phyloP scores from a whole-genome alignment of 352 stramenopile genomes.

The Phytophthora chlamydospora region DNA sequence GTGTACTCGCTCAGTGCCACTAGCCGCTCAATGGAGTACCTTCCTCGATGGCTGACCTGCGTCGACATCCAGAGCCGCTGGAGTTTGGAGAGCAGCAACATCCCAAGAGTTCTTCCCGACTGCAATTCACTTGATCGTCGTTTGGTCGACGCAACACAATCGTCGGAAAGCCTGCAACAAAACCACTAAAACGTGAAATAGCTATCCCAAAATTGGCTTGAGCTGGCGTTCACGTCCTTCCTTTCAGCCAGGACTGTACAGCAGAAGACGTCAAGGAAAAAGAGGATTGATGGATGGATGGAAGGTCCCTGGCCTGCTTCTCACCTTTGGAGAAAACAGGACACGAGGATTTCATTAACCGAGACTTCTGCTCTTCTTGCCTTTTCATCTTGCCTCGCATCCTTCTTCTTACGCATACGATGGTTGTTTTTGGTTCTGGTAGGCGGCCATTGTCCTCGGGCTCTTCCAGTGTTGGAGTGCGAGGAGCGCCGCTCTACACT shows the following conservation, averaged over 20 bases:
- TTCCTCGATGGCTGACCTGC: constrained; percentile 31
- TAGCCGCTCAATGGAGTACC: constrained; percentile 43
- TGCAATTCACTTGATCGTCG: neutral
- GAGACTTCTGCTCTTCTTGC: constrained; percentile 32
- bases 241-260: too few species aligned
- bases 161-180: neutral
- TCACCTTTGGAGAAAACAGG: constrained; percentile 16
- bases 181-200: neutral
- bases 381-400: constrained; percentile 25
- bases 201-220: neutral
- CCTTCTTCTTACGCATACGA: constrained; percentile 30
- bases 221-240: too few species aligned
- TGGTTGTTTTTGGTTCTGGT: constrained; percentile 20
- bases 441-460: constrained; percentile 10
- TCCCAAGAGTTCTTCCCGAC: too few species aligned
- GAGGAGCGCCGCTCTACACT: constrained; percentile 20
- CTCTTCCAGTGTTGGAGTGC: constrained; percentile 26
- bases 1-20: constrained; percentile 33
- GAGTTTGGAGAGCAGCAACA: constrained; percentile 4
- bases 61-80: constrained; percentile 9
- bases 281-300: constrained; percentile 21
- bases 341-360: constrained; percentile 29
- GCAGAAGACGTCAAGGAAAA: neutral
- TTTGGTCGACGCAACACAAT: neutral
- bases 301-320: constrained; percentile 24